Evolutionary conservation across 495 filamentous ascomycete species (phyloP), one percentile per base, ranked within the genome.

Genomic region (Hypomontagnella submonticulosa): DNA sequence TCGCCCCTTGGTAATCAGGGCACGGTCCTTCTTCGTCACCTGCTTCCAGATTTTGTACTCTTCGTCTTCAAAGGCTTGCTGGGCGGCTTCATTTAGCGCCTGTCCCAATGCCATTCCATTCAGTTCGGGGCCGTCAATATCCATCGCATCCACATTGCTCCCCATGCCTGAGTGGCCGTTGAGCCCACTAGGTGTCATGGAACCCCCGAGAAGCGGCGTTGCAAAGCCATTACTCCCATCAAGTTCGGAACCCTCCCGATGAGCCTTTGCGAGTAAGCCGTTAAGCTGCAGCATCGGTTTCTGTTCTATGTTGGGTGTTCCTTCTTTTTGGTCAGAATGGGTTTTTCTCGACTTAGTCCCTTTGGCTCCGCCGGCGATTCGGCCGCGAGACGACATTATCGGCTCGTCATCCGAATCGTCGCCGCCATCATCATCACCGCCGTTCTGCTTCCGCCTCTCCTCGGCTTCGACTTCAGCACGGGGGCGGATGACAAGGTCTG

Each of bases 31-130:
- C 77, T 97, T 97, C 2, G 95, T 99, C 36, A 97, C 91, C 74
- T 96, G 93, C 80, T 98, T 99, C 95, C 95, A 99, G 38, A 93
- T 91, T 72, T 96, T 96, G 79, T 93, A 97, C 67, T 96, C 93
- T 1, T 91, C 86, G 67, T 97, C 93, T 63, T 97, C 85, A 47
- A 75, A 81, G 3, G 73, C 77, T 63, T 86, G 80, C 34, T 85
- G 81, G 4, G 82, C 82, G 20, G 82, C 82, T 18, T 83, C 78
- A 10, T 78, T 78, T 48, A 84, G 74, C 4, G 82, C 83, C 47
- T 83, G 80, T 27, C 77, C 80, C 16, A 87, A 64, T 2, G 81
- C 78, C 65, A 89, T 81, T 20, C 86, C 87, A 62, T 84, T 89
- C 30, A 88, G 76, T 10, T 86, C 85, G 6, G 85, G 83, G 5